Percentiles rank a stretch among this genome's conserved stretches.
Evolutionary conservation across 2,329 filamentous ascomycete genomes (phyloP).

Genomic region (Fusarium cyanostomum): DNA sequence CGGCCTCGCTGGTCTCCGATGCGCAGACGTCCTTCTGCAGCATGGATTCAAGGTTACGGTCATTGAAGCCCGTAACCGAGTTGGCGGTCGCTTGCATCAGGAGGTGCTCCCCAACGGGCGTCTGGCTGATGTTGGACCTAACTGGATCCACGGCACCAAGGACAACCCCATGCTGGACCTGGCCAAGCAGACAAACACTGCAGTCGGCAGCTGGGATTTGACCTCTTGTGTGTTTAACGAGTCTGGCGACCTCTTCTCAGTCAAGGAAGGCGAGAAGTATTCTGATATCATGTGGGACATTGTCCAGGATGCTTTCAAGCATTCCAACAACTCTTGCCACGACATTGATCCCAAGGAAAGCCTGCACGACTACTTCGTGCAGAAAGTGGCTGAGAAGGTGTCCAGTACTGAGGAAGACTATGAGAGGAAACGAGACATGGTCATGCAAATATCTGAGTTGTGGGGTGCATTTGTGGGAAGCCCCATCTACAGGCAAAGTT

Average conservation of each 20-base stretch:
- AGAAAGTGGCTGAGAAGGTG: conserved; percentile 57
- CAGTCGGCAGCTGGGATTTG: conserved; percentile 59
- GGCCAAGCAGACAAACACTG: conserved; percentile 68
- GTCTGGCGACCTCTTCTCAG: conserved; percentile 61
- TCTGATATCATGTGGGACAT: conserved; percentile 72
- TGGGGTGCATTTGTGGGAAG: conserved; percentile 79
- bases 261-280: conserved; percentile 56
- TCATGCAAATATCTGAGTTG: conserved; percentile 66
- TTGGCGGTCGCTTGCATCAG: conserved; percentile 72
- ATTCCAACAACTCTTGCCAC: conserved; percentile 66
- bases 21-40: conserved; percentile 72
- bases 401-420: conserved; percentile 54
- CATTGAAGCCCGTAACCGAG: conserved; percentile 71
- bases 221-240: conserved; percentile 65
- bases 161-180: conserved; percentile 76
- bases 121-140: conserved; percentile 72
- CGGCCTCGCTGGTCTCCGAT: conserved; percentile 75
- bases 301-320: conserved; percentile 72
- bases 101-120: conserved; percentile 58
- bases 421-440: conserved; percentile 52
- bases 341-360: conserved; percentile 59
- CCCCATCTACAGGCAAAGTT: conserved; percentile 69
- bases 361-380: conserved; percentile 63
- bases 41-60: conserved; percentile 74
- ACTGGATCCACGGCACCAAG: conserved; percentile 81